Conservation (phyloP, 805 yeast species). For the Yarrowia keelungensis region DNA sequence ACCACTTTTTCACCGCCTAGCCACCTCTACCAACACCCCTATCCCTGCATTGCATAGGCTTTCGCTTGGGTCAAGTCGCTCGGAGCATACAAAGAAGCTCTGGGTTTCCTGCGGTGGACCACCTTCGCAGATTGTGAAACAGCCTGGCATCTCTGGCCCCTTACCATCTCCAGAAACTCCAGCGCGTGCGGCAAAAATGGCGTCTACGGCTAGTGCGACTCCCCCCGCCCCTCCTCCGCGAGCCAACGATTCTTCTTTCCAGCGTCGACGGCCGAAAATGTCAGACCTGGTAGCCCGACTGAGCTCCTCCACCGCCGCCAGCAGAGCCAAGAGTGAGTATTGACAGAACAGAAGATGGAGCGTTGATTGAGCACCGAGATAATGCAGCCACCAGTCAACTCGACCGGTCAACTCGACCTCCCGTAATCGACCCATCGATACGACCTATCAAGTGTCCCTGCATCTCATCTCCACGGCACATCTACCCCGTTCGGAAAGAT, state of each 20-base stretch:
- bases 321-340: conserved; percentile 37
- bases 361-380: too few relatives aligned
- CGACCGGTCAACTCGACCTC: too few relatives aligned
- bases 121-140: conserved; percentile 32
- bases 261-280: conserved; percentile 20
- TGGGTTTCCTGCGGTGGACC: conserved; percentile 1
- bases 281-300: conserved; percentile 33
- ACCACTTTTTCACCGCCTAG: not conserved
- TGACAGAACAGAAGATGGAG: not conserved
- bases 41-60: conserved; percentile 34
- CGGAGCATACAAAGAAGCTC: not conserved
- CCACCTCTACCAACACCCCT: not conserved
- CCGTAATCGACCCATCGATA: too few relatives aligned
- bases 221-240: conserved; percentile 17
- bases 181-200: not conserved
- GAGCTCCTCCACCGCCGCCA: conserved; percentile 34
- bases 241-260: conserved; percentile 2
- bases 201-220: conserved; percentile 18
- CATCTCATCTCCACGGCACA: too few relatives aligned
- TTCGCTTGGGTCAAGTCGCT: conserved; percentile 1
- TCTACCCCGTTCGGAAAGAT: too few relatives aligned
- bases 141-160: not conserved
- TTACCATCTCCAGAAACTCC: not conserved
- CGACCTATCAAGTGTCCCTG: too few relatives aligned
- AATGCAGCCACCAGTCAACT: too few relatives aligned